These are phyloP conservation scores for Calocybe gangraenosa DNA, from an alignment of 768 basidiomycete genomes.

Conservation along the genomic window DNA sequence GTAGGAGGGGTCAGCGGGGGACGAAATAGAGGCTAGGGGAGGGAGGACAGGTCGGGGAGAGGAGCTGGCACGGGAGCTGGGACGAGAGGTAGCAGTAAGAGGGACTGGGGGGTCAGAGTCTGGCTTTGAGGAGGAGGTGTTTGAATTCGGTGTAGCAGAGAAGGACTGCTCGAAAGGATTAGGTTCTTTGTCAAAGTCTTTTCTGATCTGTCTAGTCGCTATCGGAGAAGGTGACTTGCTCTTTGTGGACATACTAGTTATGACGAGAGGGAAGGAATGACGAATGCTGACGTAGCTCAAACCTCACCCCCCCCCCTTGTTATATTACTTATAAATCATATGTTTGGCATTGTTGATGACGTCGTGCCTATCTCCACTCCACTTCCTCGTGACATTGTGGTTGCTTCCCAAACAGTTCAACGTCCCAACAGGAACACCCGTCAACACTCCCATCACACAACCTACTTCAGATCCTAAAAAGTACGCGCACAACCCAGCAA, in stretches of 20 bases:
- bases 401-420: conserved; percentile 11
- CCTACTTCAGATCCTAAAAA: conserved; percentile 7
- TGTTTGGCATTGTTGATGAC: conserved; percentile 30
- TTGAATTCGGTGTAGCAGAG: conserved; percentile 41
- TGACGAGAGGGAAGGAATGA: conserved; percentile 33
- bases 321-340: conserved; percentile 30
- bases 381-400: conserved; percentile 8
- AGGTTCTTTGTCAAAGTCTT: conserved; percentile 74
- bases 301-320: too few relatives aligned
- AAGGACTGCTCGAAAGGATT: conserved; percentile 98
- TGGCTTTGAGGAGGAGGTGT: conserved; percentile 35
- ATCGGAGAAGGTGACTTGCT: conserved; percentile 30
- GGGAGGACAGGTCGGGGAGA: conserved; percentile 72
- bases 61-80: conserved; percentile 32
- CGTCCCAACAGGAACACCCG: conserved; percentile 11
- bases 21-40: conserved; percentile 74
- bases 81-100: conserved; percentile 34
- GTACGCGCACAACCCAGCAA: conserved; percentile 18
- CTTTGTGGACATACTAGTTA: conserved; percentile 35
- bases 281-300: conserved; percentile 51
- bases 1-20: conserved; percentile 61
- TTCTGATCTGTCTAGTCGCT: conserved; percentile 46
- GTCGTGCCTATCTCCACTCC: conserved; percentile 12
- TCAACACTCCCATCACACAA: conserved; percentile 8
- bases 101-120: conserved; percentile 30